Evolutionary conservation across 1,284 basidiomycete species (phyloP).

Genomic region (Rhizoctonia solani): DNA sequence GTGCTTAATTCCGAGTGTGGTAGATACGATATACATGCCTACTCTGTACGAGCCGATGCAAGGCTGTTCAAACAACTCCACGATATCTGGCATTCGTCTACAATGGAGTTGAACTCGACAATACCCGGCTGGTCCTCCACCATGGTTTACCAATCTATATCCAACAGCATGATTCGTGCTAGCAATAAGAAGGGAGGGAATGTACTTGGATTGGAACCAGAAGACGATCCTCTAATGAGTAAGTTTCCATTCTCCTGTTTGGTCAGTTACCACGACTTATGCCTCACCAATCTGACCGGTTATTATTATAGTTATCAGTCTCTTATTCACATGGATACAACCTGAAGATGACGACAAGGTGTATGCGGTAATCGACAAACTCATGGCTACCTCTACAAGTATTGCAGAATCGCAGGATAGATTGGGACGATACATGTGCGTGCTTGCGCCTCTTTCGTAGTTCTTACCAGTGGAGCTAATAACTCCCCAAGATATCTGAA

Average conservation of each 20-base stretch:
- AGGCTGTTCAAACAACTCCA: not conserved
- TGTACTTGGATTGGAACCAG: conserved; percentile 3
- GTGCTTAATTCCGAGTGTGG: not conserved
- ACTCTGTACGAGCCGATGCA: conserved; percentile 4
- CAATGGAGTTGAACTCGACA: not conserved
- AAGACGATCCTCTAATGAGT: not conserved
- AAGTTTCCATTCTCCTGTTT: not conserved
- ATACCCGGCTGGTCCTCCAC: not conserved
- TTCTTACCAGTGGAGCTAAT: too few relatives aligned
- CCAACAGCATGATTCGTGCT: conserved; percentile 15
- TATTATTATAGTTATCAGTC: not conserved
- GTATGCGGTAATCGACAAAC: not conserved
- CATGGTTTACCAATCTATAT: conserved; percentile 12
- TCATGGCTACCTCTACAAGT: not conserved
- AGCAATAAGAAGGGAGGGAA: conserved; percentile 7
- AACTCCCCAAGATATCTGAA: not conserved
- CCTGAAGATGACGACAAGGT: not conserved
- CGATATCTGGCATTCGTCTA: not conserved
- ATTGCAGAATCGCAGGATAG: not conserved
- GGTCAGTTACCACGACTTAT: not conserved
- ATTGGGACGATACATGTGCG: conserved; percentile 3
- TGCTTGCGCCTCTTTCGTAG: too few relatives aligned
- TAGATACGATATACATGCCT: conserved; percentile 1
- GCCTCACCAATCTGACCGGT: too few relatives aligned
- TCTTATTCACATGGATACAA: not conserved